Percentiles rank a stretch among this genome's conserved stretches.
Evolutionary conservation across 2,329 filamentous ascomycete genomes (phyloP).

Genomic region (Arthrinium puccinioides): DNA sequence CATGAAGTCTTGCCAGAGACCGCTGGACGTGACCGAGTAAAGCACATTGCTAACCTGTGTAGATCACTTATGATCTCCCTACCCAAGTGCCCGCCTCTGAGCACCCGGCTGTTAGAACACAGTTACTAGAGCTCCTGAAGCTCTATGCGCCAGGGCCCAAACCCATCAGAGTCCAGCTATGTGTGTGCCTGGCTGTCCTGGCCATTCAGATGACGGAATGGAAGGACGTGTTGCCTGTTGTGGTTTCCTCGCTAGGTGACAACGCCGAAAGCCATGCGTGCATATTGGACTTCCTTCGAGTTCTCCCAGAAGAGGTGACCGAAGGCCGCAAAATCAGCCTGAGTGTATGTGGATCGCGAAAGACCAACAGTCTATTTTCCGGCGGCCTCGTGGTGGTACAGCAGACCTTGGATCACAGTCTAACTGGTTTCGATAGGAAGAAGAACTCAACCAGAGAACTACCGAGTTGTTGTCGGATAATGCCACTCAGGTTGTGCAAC

Average conservation of each 20-base stretch:
- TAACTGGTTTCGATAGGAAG: constrained; percentile 67
- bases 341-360: constrained; percentile 78
- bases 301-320: constrained; percentile 96
- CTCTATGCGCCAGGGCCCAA: constrained; percentile 76
- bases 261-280: constrained; percentile 75
- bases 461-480: constrained; percentile 87
- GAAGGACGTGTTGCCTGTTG: constrained; percentile 83
- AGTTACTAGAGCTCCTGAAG: constrained; percentile 74
- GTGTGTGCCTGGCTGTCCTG: constrained; percentile 87
- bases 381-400: constrained; percentile 16
- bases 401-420: constrained; percentile 30
- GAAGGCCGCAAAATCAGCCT: constrained; percentile 99
- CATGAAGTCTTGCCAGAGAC: constrained; percentile 11
- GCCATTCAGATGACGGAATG: constrained; percentile 94
- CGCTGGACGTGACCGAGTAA: constrained; percentile 5
- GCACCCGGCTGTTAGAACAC: constrained; percentile 70
- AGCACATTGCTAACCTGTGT: constrained; percentile 2
- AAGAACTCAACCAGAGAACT: constrained; percentile 81
- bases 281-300: constrained; percentile 91
- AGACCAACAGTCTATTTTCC: constrained; percentile 33
- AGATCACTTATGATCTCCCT: constrained; percentile 93
- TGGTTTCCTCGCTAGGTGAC: constrained; percentile 71
- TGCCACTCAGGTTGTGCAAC: constrained; percentile 74
- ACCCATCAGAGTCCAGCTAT: constrained; percentile 82
- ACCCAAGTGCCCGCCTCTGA: constrained; percentile 75